phyloP scores from a whole-genome alignment of 176 grass and related monocot genomes.

The bread wheat (Triticum aestivum) region IWGSC_CS_RefSeq_v2.1 NC_057806.1:502523673-502524172 shows the following conservation, averaged over 20 bases:
- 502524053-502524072: background rate
- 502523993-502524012: conserved; percentile 91
- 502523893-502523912: conserved; percentile 84
- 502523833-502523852: conserved; percentile 33
- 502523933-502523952: conserved; percentile 84
- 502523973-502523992: conserved; percentile 70
- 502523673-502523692: conserved; percentile 36
- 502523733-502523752: conserved; percentile 32
- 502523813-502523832: conserved; percentile 36
- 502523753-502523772: conserved; percentile 30
- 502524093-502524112: background rate
- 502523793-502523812: conserved; percentile 16
- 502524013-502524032: conserved; percentile 82
- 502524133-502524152: background rate
- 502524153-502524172: background rate
- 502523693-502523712: background rate
- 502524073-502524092: background rate
- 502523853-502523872: conserved; percentile 41
- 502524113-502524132: background rate
- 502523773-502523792: conserved; percentile 42
- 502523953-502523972: conserved; percentile 57
- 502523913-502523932: conserved; percentile 79
- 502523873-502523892: conserved; percentile 73
- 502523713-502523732: no score
- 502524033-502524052: conserved; percentile 90